Evolutionary conservation across 176 grass and related monocot species (phyloP), one percentile per base, ranked within the genome.

Genomic region (Triticum urartu): DNA sequence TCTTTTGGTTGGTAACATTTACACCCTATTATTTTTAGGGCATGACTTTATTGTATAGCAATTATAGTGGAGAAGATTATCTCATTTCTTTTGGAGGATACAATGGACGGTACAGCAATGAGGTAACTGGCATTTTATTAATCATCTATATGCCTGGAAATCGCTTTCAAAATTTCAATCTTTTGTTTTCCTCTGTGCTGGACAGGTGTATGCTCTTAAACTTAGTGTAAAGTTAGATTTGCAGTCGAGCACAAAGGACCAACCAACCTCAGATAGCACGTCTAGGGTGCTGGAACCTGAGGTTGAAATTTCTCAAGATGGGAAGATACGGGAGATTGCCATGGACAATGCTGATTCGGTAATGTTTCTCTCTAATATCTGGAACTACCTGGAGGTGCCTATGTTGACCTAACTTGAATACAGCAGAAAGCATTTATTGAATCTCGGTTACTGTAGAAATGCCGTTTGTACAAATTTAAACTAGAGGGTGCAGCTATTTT

Each of bases 11-110:
- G 56, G 14, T 92, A 84, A 91, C 79, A 17, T 77, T 92, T 91
- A 48, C 72, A 28, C 39, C 71, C 14, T 72, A 62, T 71, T 36
- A 35, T 60, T 62, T 83, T 64, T 83, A 99, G 97, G 97, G 97
- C 76, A 78, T 99, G 89, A 99, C 92, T 81, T 90, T 97, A 84
- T 86, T 97, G 43, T 75, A 79, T 79, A 91, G 87, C 80, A 93
- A 90, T 25, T 93, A 96, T 79, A 93, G 78, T n/a, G 85, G 92
- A 79, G 91, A 97, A 81, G 92, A 94, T 87, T 99, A 92, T 88
- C 94, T 99, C 68, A 87, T 99, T 68, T 96, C 94, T 30, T 99
- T 99, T 88, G 97, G 97, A 87, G 97, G 97, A 89, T 99, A 99
- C 79, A 99, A 97, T 87, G 97, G 97, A 45, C 87, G 88, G 42